phyloP scores from a whole-genome alignment of 192 early-diverging fungal genomes.

The Cladochytrium replicatum region DNA sequence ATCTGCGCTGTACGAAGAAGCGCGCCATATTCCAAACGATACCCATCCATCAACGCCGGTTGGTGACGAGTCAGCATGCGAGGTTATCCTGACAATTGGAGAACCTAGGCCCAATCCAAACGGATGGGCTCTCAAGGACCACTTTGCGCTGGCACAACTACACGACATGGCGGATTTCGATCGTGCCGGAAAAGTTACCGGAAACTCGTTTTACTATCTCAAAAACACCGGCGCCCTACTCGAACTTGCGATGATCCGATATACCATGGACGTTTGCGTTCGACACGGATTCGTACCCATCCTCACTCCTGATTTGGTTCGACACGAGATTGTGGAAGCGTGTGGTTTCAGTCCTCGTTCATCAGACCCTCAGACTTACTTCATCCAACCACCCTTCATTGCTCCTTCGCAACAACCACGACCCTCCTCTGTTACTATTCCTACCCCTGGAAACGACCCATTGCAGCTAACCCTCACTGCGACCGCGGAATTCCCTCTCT shows the following conservation, averaged over 20 bases:
- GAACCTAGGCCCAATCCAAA: constrained; percentile 17
- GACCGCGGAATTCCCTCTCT: constrained; percentile 87
- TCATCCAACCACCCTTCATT: constrained; percentile 34
- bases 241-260: constrained; percentile 80
- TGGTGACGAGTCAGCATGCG: constrained; percentile 60
- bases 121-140: constrained; percentile 40
- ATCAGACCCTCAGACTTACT: constrained; percentile 81
- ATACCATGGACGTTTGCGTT: constrained; percentile 66
- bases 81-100: constrained; percentile 37
- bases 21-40: constrained; percentile 65
- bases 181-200: constrained; percentile 66
- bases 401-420: constrained; percentile 11
- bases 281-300: constrained; percentile 65
- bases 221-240: constrained; percentile 77
- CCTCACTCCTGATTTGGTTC: constrained; percentile 73
- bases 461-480: constrained; percentile 59
- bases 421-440: constrained; percentile 1
- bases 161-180: constrained; percentile 74
- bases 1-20: constrained; percentile 44
- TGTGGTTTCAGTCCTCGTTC: constrained; percentile 85
- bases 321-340: constrained; percentile 64
- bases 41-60: constrained; percentile 65
- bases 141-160: constrained; percentile 53
- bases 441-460: constrained; percentile 23
- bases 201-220: constrained; percentile 78